A percentile compares a stretch with the other conserved stretches of the same genome.
Evolutionary conservation across 139 green algal species (phyloP).

Genomic region (Eudorina sp.): DNA sequence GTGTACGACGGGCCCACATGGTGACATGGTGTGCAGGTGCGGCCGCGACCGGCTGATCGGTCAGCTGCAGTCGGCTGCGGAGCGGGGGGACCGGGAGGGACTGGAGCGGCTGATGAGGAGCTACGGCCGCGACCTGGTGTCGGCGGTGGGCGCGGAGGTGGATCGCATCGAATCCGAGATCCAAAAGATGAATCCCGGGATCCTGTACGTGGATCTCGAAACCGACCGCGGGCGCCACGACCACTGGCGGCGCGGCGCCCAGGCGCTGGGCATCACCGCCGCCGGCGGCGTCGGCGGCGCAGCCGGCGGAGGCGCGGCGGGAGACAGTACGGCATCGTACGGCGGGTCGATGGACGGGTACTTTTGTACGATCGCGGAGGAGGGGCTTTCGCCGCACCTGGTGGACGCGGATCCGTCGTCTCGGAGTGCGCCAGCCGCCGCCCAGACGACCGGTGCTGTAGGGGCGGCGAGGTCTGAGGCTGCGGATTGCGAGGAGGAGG

Average conservation of each 20-base stretch:
- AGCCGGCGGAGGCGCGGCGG: neutral
- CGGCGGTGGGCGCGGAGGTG: constrained; percentile 89
- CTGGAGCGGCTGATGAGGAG: constrained; percentile 58
- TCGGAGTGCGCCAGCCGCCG: too few relatives aligned
- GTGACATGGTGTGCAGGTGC: constrained; percentile 30
- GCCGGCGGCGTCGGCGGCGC: neutral
- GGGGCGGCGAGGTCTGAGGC: too few relatives aligned
- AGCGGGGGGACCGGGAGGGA: neutral
- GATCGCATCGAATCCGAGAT: constrained; percentile 91
- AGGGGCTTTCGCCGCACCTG: too few relatives aligned
- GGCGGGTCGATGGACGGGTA: neutral
- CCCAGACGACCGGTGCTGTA: too few relatives aligned
- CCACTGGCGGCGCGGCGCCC: constrained; percentile 7
- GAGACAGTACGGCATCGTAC: neutral
- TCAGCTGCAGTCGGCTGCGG: constrained; percentile 24
- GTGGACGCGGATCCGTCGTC: too few relatives aligned
- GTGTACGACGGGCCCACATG: too few relatives aligned
- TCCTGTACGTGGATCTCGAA: constrained; percentile 36
- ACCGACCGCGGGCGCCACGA: constrained; percentile 37
- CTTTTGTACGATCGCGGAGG: neutral
- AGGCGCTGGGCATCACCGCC: neutral
- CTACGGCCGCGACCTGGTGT: constrained; percentile 83
- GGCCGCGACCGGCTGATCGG: constrained; percentile 15
- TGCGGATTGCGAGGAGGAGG: too few relatives aligned
- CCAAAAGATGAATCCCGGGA: constrained; percentile 52